phyloP scores from a whole-genome alignment of 495 filamentous ascomycete genomes.

The Cudoniella acicularis region DNA sequence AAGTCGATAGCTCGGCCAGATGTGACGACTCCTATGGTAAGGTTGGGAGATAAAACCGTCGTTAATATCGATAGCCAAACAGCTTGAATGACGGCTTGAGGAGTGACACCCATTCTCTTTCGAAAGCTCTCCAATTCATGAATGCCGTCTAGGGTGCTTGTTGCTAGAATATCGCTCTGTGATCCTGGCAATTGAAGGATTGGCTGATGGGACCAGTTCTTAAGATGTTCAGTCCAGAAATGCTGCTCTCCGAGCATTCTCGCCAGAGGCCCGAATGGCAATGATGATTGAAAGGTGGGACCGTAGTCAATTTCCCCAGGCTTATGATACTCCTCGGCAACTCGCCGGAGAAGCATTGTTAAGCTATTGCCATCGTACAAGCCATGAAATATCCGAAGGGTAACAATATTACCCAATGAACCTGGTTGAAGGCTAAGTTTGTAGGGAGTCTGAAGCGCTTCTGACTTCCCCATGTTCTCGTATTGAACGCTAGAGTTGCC shows the following conservation, averaged over 20 bases:
- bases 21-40: constrained; percentile 61
- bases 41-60: constrained; percentile 29
- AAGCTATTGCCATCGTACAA: constrained; percentile 87
- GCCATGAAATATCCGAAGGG: constrained; percentile 74
- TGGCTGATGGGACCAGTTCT: constrained; percentile 7
- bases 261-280: constrained; percentile 57
- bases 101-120: constrained; percentile 60
- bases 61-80: constrained; percentile 59
- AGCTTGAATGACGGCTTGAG: constrained; percentile 71
- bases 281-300: constrained; percentile 47
- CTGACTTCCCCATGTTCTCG: constrained; percentile 15
- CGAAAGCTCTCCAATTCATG: constrained; percentile 41
- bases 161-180: constrained; percentile 26
- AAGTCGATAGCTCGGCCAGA: constrained; percentile 67
- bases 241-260: constrained; percentile 45
- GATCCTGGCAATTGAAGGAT: constrained; percentile 1
- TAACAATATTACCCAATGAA: constrained; percentile 35
- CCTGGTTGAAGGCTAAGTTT: constrained; percentile 40
- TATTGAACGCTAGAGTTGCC: constrained; percentile 2
- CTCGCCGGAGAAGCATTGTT: constrained; percentile 55
- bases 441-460: constrained; percentile 22
- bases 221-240: constrained; percentile 58
- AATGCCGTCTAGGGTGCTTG: constrained; percentile 28
- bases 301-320: constrained; percentile 22
- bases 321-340: constrained; percentile 44